Base-by-base conservation (phyloP, 495 filamentous ascomycete species). In the Penicillium steckii region DNA sequence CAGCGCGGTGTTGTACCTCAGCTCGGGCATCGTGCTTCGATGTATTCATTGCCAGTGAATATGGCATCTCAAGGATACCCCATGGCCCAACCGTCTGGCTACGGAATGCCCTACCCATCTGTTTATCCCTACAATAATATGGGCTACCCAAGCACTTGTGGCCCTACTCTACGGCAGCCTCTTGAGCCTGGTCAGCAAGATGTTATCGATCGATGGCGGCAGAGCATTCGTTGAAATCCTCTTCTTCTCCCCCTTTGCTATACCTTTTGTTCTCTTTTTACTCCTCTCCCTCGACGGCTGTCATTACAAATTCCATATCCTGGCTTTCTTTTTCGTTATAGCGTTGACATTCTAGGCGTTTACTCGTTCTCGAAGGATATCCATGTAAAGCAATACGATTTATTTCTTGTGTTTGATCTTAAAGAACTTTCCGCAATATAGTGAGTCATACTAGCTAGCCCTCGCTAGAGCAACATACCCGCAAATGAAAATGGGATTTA, bases 171-270 rank as follows among this genome's bases (percentile, higher is more conserved):
- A 57, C 56, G 59, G 35, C 60, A 67, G 26, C 54, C 57, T 19
- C 59, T 79, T 52, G 79, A 84, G 46, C 71, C 76, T n/a, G 75
- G 70, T 26, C 87, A 89, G 63, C 79, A 83, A 61, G 88, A 89
- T 46, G 81, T 88, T 72, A 91, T 97, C 60, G 91, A 97, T 70
- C 80, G 86, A 51, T 97, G 93, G 93, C 82, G 93, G 60, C 85
- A 90, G 71, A 89, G 90, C 58, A 82, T 97, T 41, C 61, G 61
- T 24, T 74, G 58, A 15, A 18, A 3, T 44, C 48, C 43, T 46
- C 35, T 17, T 32, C 45, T 15, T 52, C 22, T 29, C 27, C 5
- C 6, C 27, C 35, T 27, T 5, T 45, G 12, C n/a, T n/a, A n/a
- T n/a, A n/a, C n/a, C 23, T 45, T 50, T 13, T 52, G 54, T 48